Evolutionary conservation across 495 filamentous ascomycete species (phyloP).

Genomic region (Penicillium arizonense): DNA sequence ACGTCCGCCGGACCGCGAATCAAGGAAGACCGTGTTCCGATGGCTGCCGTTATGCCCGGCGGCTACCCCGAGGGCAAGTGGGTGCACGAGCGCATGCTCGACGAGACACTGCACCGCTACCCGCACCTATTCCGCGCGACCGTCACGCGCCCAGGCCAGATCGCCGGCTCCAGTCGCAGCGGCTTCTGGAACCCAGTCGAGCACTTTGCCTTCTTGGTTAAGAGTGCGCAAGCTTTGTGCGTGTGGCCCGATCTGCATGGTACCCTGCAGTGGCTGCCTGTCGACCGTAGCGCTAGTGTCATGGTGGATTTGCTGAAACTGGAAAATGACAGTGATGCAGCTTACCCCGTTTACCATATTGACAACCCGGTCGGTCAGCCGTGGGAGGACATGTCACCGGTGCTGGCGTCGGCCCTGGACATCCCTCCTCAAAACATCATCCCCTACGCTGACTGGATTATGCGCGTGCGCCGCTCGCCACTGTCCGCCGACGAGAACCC

Average conservation of each 20-base stretch:
- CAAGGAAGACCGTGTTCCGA: slow-evolving; percentile 13
- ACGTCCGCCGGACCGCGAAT: slow-evolving; percentile 14
- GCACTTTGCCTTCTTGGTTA: slow-evolving; percentile 50
- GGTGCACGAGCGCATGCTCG: slow-evolving; percentile 42
- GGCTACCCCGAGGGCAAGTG: slow-evolving; percentile 52
- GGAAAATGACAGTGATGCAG: slow-evolving; percentile 7
- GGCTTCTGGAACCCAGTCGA: slow-evolving; percentile 56
- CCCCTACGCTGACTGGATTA: slow-evolving; percentile 48
- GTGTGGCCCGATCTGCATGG: slow-evolving; percentile 44
- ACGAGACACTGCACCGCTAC: slow-evolving; percentile 24
- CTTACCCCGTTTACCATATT: slow-evolving; percentile 51
- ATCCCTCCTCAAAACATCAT: slow-evolving; percentile 35
- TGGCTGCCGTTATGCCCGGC: slow-evolving; percentile 8
- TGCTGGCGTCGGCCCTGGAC: slow-evolving; percentile 41
- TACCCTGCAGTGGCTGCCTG: slow-evolving; percentile 42
- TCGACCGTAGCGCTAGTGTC: slow-evolving; percentile 42
- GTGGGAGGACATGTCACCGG: slow-evolving; percentile 40
- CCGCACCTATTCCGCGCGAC: slow-evolving; percentile 11
- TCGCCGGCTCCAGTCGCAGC: slow-evolving; percentile 45
- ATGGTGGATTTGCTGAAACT: slow-evolving; percentile 33
- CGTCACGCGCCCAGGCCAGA: slow-evolving; percentile 44
- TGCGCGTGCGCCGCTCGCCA: slow-evolving; percentile 34
- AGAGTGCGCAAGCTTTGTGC: slow-evolving; percentile 47
- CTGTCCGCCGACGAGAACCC: slow-evolving; percentile 43
- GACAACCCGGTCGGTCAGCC: slow-evolving; percentile 53